phyloP scores from a whole-genome alignment of 306 rosid species.

The Calophaca sinica region DNA sequence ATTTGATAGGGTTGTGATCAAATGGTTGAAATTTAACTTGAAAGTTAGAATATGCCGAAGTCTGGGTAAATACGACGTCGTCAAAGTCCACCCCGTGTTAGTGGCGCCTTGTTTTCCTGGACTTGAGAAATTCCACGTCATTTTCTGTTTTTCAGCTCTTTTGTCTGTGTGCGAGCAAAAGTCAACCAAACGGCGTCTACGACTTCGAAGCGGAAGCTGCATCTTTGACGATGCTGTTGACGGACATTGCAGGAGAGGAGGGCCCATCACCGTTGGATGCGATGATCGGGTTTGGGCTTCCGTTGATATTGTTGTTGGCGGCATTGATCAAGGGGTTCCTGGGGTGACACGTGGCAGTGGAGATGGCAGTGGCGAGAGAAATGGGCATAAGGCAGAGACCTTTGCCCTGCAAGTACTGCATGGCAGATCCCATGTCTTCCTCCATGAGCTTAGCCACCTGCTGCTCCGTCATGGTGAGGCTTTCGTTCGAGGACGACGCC shows the following conservation, averaged over 20 bases:
- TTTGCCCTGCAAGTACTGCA: conserved; percentile 96
- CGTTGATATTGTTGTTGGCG: not conserved
- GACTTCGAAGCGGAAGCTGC: conserved; percentile 78
- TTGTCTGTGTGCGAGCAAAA: not conserved
- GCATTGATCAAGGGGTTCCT: conserved; percentile 61
- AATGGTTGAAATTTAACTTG: not conserved
- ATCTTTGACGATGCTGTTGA: conserved; percentile 70
- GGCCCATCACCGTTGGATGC: conserved; percentile 81
- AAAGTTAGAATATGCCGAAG: conserved; percentile 53
- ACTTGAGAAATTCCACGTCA: conserved; percentile 57
- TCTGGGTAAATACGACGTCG: conserved; percentile 81
- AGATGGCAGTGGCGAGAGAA: conserved; percentile 90
- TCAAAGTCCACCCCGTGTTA: not conserved
- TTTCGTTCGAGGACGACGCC: conserved; percentile 67
- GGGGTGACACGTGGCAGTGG: conserved; percentile 83
- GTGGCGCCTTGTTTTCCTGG: conserved; percentile 60
- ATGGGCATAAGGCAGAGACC: conserved; percentile 99
- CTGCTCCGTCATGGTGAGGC: conserved; percentile 83
- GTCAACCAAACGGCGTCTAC: conserved; percentile 51
- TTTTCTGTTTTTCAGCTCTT: not conserved
- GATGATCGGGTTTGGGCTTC: not conserved
- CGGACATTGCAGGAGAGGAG: conserved; percentile 87
- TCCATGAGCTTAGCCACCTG: conserved; percentile 96
- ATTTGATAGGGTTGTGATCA: too few relatives aligned
- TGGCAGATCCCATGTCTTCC: conserved; percentile 98